Evolutionary conservation across 345 rosid species (phyloP).

Genomic region (Euphorbia tirucalli): DNA sequence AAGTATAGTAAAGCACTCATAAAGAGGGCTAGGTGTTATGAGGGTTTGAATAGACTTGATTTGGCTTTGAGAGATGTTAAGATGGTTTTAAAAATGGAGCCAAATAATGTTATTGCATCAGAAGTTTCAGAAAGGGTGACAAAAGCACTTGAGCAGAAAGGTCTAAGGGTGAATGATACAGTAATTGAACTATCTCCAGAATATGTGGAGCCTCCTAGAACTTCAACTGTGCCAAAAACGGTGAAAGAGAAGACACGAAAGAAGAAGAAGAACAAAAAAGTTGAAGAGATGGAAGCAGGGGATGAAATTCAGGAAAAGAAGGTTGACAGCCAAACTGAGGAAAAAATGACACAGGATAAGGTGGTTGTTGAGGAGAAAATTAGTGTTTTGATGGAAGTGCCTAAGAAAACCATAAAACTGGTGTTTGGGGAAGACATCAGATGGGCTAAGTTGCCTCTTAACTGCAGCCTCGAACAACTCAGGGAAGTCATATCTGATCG

Average conservation of each 20-base stretch:
- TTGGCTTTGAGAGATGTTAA: conserved; percentile 70
- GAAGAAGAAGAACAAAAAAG: conserved; percentile 40
- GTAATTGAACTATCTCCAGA: conserved; percentile 72
- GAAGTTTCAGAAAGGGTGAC: conserved; percentile 75
- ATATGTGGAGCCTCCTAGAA: conserved; percentile 57
- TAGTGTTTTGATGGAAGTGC: conserved; percentile 30
- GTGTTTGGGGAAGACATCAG: conserved; percentile 77
- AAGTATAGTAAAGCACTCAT: conserved; percentile 66
- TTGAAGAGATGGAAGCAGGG: conserved; percentile 12
- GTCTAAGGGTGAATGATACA: conserved; percentile 55
- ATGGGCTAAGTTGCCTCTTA: conserved; percentile 61
- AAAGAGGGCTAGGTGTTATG: conserved; percentile 89
- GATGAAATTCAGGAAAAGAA: conserved; percentile 38
- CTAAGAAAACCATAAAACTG: conserved; percentile 62
- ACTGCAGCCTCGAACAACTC: conserved; percentile 66
- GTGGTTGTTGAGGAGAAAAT: conserved; percentile 55
- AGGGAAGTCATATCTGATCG: conserved; percentile 69
- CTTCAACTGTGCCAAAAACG: conserved; percentile 29
- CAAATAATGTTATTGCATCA: conserved; percentile 63
- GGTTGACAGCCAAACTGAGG: conserved; percentile 29
- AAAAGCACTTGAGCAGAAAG: conserved; percentile 48
- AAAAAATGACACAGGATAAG: conserved; percentile 52
- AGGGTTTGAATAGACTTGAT: conserved; percentile 77
- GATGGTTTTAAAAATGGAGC: conserved; percentile 62
- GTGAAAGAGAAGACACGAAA: conserved; percentile 41